phyloP scores from a whole-genome alignment of 345 rosid species.

The Lenwebbia sp. region DNA sequence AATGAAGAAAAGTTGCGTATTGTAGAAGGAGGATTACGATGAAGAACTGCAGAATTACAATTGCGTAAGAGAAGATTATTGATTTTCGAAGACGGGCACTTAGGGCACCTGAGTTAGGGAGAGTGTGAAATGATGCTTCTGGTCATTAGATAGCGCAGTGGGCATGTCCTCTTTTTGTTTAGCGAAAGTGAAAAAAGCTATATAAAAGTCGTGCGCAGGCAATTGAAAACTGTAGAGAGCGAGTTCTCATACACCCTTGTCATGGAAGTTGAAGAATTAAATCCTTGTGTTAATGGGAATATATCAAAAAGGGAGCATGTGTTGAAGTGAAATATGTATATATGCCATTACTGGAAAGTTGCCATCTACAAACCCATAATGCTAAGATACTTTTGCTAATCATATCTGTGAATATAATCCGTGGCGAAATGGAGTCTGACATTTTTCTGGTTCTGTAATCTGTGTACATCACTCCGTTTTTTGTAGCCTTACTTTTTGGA shows the following conservation, averaged over 20 bases:
- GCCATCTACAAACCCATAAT: rapidly evolving
- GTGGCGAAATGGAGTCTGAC: neutral
- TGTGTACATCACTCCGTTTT: neutral
- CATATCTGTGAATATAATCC: neutral
- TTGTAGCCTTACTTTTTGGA: neutral
- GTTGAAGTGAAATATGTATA: neutral
- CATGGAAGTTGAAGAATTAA: neutral
- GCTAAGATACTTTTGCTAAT: neutral
- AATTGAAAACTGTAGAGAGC: neutral
- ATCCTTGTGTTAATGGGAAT: neutral
- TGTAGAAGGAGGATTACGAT: no score
- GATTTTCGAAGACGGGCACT: neutral
- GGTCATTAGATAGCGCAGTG: neutral
- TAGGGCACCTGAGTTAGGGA: neutral
- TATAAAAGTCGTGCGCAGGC: neutral
- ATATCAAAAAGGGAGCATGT: neutral
- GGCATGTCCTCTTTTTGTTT: neutral
- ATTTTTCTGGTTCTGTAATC: neutral
- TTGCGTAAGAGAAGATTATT: neutral
- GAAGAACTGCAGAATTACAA: neutral
- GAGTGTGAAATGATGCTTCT: neutral
- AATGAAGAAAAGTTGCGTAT: neutral
- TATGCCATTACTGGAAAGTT: neutral
- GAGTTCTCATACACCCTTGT: neutral
- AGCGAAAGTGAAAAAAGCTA: neutral